Conservation (phyloP, 768 basidiomycete genomes). For the Naganishia kalamii region DNA sequence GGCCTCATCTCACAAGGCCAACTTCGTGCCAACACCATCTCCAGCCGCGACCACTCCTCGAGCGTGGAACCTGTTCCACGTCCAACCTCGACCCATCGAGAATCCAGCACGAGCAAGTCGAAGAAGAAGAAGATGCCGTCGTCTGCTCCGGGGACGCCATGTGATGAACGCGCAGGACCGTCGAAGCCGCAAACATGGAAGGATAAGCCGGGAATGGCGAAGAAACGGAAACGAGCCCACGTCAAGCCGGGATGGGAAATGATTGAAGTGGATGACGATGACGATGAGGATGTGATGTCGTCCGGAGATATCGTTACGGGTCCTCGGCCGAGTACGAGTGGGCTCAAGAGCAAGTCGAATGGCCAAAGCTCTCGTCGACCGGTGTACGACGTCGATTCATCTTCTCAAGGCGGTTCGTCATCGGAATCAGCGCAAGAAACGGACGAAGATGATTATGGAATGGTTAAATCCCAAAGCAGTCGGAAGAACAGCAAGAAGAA, state of each 20-base stretch:
- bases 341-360: not conserved
- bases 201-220: constrained; percentile 12
- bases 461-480: constrained; percentile 23
- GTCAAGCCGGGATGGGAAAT: not conserved
- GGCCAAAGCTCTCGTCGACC: not conserved
- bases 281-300: not conserved
- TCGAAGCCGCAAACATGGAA: constrained; percentile 5
- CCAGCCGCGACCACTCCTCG: not conserved
- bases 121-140: not conserved
- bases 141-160: too few relatives aligned
- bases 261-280: not conserved
- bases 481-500: constrained; percentile 23
- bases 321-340: not conserved
- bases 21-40: not conserved
- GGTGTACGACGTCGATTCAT: constrained; percentile 9
- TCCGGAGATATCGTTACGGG: not conserved
- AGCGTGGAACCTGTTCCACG: not conserved
- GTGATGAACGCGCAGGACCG: not conserved
- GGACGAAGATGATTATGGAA: constrained; percentile 23
- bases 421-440: constrained; percentile 5
- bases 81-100: not conserved
- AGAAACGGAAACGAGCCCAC: not conserved
- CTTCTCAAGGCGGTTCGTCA: constrained; percentile 46
- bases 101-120: not conserved
- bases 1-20: not conserved